Evolutionary conservation across 768 basidiomycete species (phyloP), one percentile per base, ranked within the genome.

Genomic region (Tylopilus felleus): DNA sequence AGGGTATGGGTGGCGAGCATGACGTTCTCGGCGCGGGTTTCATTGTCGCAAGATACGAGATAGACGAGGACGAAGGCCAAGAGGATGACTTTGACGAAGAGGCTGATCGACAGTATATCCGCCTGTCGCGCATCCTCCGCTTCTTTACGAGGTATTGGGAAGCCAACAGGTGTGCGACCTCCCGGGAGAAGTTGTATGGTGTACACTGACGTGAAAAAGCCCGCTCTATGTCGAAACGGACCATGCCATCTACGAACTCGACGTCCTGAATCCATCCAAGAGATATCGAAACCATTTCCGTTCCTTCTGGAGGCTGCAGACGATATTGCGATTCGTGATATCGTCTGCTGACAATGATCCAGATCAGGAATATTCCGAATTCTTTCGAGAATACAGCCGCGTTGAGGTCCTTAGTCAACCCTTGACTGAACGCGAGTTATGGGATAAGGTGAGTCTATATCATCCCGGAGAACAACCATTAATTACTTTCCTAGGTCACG

Each of bases 191-290:
- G 12, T 5, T n/a, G 16, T 6, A 51, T 40, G 7, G 40, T 50
- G 27, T 55, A 33, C 14, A 8, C 51, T 50, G 36, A 49, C 21
- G 29, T 42, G 35, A 49, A 44, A 58, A 14, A 90, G 88, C 17
- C 80, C 85, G 1, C 68, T 89, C 10, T 88, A 75, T 53, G 74
- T 92, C 22, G 82, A 88, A 59, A 89, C 88, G 0, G 57, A 73
- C 17, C 77, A 74, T 49, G 84, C 85, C 0, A 83, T 81, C 75
- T 90, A 89, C 64, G 77, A 81, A 31, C 69, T 90, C 25, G 67
- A 71, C 17, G 60, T 49, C 8, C 10, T 21, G 29, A 48, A 35
- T 0, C 82, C 88, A 0, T 74, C 80, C 2, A 60, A 63, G 19
- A 59, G 53, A 21, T 90, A 90, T 51, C 57, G 60, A 9, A 58